These are phyloP conservation scores for Prinsepia uniflora DNA, from an alignment of 306 rosid genomes.

Conservation along the genomic window DNA sequence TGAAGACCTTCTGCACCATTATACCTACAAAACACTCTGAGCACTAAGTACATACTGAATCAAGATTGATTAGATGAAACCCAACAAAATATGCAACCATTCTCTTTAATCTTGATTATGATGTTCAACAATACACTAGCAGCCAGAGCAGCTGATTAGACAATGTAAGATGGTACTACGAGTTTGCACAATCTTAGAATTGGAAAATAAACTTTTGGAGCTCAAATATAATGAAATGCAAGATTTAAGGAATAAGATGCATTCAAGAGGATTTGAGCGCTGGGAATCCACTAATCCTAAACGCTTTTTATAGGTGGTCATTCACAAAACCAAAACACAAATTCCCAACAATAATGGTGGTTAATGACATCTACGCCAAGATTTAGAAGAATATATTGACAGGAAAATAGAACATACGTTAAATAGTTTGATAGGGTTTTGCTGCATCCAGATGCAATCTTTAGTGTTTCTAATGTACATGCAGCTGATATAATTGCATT, in stretches of 20 bases:
- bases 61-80: background rate
- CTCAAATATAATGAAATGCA: background rate
- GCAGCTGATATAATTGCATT: constrained; percentile 99
- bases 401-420: constrained; percentile 44
- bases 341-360: background rate
- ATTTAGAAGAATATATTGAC: background rate
- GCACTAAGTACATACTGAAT: constrained; percentile 18
- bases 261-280: background rate
- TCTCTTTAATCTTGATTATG: background rate
- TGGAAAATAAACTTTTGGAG: background rate
- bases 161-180: background rate
- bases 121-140: background rate
- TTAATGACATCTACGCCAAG: constrained; percentile 1
- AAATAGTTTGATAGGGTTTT: constrained; percentile 85
- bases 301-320: background rate
- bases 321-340: background rate
- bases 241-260: constrained; percentile 1
- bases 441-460: constrained; percentile 92
- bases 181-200: constrained; percentile 1
- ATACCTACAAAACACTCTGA: constrained; percentile 53
- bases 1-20: constrained; percentile 93
- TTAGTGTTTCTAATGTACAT: constrained; percentile 84
- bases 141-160: background rate
- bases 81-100: background rate
- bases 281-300: background rate